Evolutionary conservation across 2,329 filamentous ascomycete genomes (phyloP), one percentile per base, ranked within the genome.

Genomic region (Colletotrichum chrysophilum): DNA sequence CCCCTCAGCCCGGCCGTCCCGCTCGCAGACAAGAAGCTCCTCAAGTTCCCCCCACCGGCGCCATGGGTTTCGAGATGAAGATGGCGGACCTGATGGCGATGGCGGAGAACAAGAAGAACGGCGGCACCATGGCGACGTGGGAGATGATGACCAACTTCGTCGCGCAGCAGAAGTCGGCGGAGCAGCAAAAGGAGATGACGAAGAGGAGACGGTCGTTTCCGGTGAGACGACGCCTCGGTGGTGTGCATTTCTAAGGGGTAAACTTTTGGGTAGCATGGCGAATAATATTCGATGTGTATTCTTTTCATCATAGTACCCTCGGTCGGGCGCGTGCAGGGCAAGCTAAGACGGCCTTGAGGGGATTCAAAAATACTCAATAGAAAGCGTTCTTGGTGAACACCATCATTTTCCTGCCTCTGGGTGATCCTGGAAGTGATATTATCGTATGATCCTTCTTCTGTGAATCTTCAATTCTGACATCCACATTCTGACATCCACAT

Each of bases 221-320:
- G 38, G 48, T 65, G 70, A 73, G 73, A 65, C 38, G 73, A 67
- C 70, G 64, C 18, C 55, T 73, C 12, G 73, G 70, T 38, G 32
- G 73, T 38, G 32, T 21, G 34, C 64, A 75, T 72, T 73, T 73
- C 73, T 75, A 75, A 52, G 24, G 21, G 18, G 36, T 18, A 8
- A 21, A 21, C 14, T 24, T 69, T 55, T n/a, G 30, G 28, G 32
- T 56, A 72, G 73, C 73, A 75, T 75, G 73, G 73, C 73, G 69
- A 62, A 62, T 73, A 68, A 73, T 73, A 69, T 58, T 75, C 64
- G 43, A 75, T 58, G 43, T 68, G 56, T 75, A 64, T 75, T 65
- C 43, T 58, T 64, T 68, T 58, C 62, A 67, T 72, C 70, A 75
- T 73, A 43, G n/a, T 64, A 68, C 64, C 62, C 64, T 56, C 70